Conservation (phyloP, 768 basidiomycete genomes). For the Pisolithus sp. region DNA sequence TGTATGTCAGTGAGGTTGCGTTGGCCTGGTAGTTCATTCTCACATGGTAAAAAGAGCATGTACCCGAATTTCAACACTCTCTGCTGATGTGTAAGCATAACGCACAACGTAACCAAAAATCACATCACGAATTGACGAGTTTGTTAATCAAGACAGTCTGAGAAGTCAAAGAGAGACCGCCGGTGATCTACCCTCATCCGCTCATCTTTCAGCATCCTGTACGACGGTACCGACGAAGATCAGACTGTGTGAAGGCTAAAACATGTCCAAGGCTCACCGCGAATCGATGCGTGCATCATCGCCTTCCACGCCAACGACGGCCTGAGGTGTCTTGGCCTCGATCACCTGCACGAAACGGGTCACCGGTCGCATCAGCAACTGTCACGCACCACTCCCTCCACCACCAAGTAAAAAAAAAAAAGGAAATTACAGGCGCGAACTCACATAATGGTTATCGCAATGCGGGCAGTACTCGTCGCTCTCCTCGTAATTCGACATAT, state of each 20-base stretch:
- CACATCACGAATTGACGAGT: not conserved
- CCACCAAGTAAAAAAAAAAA: not conserved
- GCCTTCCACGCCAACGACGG: conserved; percentile 80
- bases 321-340: conserved; percentile 86
- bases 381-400: not conserved
- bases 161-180: conserved; percentile 46
- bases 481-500: conserved; percentile 88
- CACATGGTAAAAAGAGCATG: no score
- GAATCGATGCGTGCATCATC: conserved; percentile 87
- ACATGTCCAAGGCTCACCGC: conserved; percentile 45
- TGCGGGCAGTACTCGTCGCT: conserved; percentile 98
- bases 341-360: conserved; percentile 54
- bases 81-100: no score
- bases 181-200: conserved; percentile 51
- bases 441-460: conserved; percentile 96
- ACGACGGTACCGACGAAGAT: not conserved
- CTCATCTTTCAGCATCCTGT: conserved; percentile 89
- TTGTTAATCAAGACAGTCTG: conserved; percentile 36
- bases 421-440: conserved; percentile 21
- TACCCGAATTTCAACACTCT: no score
- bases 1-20: no score
- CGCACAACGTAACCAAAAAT: no score
- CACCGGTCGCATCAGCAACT: not conserved
- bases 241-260: not conserved
- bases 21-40: no score